Evolutionary conservation across 129 eudicot genomes (phyloP), one percentile per base, ranked within the genome.

Genomic region (Logfia minima): DNA sequence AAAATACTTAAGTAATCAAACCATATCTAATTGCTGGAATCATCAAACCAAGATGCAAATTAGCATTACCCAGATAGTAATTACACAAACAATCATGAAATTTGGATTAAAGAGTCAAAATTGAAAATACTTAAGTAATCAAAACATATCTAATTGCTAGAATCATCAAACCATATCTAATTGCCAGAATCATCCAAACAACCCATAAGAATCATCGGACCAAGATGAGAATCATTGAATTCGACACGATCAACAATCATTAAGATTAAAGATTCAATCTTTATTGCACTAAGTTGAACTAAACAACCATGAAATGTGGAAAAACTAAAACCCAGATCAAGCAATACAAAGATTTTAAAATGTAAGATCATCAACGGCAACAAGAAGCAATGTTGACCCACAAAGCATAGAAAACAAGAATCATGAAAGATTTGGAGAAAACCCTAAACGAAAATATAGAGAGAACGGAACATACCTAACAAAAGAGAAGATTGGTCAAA

Each of bases 381-480:
- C 63, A 66, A 35, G n/a, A 55, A 39, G 37, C 29, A 59, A 52
- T 63, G 31, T 52, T 3, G 67, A 72, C 65, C 39, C 41, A 51
- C 19, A 45, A 60, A 70, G 31, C 45, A 31, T 62, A 62, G 19
- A 62, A 24, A 64, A 24, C 37, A 64, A 7, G 8, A 58, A 58
- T 26, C 32, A 62, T 13, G 32, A 26, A 62, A 62, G 10, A 65
- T 1, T 28, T 66, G 70, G 14, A 37, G 31, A 31, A 62, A 13
- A 17, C 28, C 21, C 51, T 43, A 10, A 26, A 66, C 1, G 29
- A 51, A 72, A 72, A n/a, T 60, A 14, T 0, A n/a, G 64, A 48
- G 29, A 60, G 77, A 9, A 63, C 56, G 48, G 34, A 58, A 28
- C 16, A 63, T 68, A 74, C 84, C 84, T 58, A 53, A 23, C 16